Evolutionary conservation across 177 flowering plant genomes (phyloP).

Genomic region (Tripterygium wilfordii): DNA sequence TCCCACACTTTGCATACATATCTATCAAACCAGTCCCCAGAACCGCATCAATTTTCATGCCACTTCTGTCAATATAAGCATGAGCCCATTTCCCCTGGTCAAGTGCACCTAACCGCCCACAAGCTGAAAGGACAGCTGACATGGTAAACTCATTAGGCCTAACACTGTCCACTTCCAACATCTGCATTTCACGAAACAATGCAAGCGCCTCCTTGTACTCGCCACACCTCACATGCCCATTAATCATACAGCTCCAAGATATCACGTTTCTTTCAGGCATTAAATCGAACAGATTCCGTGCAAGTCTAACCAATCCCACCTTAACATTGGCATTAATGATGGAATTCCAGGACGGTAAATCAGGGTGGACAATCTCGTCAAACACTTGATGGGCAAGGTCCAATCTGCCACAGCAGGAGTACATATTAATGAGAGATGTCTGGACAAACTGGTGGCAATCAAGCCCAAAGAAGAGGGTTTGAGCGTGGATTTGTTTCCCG

Average conservation of each 20-base stretch:
- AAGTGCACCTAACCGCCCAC: constrained; percentile 35
- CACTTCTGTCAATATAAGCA: constrained; percentile 28
- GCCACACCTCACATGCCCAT: constrained; percentile 33
- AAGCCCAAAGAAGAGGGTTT: constrained; percentile 20
- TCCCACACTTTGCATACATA: constrained; percentile 49
- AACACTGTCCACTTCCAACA: constrained; percentile 9
- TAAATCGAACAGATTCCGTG: constrained; percentile 25
- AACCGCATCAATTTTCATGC: constrained; percentile 24
- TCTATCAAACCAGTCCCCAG: constrained; percentile 41
- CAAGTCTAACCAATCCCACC: constrained; percentile 18
- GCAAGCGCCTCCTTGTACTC: constrained; percentile 23
- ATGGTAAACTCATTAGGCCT: constrained; percentile 35
- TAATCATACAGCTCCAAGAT: constrained; percentile 39
- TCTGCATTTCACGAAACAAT: constrained; percentile 41
- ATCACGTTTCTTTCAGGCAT: constrained; percentile 34
- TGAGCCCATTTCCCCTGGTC: constrained; percentile 42
- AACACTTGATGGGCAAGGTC: constrained; percentile 24
- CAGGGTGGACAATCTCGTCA: constrained; percentile 22
- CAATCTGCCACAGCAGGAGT: constrained; percentile 24
- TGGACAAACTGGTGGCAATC: constrained; percentile 19
- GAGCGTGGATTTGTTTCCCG: constrained; percentile 26
- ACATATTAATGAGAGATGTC: constrained; percentile 32
- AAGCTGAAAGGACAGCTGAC: constrained; percentile 32
- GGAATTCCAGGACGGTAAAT: constrained; percentile 39
- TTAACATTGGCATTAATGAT: constrained; percentile 17